Percentiles rank a stretch among this genome's conserved stretches.
Conservation (phyloP, 2,329 filamentous ascomycete genomes). For the Rhynchosporium graminicola region DNA sequence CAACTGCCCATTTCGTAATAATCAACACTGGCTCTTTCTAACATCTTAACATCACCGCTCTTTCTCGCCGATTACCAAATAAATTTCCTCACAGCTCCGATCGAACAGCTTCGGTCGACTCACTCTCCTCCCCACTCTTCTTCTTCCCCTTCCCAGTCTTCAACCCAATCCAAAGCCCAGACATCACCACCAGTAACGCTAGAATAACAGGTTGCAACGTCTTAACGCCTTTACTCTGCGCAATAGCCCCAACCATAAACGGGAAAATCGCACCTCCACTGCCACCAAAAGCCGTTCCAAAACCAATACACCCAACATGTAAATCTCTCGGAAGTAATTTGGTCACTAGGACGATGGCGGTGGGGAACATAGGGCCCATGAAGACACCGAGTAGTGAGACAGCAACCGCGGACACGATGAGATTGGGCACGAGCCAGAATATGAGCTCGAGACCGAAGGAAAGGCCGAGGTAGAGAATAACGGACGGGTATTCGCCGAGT, state of each 20-base stretch:
- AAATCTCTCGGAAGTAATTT: slow-evolving; percentile 72
- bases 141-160: slow-evolving; percentile 14
- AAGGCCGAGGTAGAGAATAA: slow-evolving; percentile 62
- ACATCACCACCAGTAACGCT: slow-evolving; percentile 45
- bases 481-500: slow-evolving; percentile 69
- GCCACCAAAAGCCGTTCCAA: slow-evolving; percentile 76
- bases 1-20: too few species aligned
- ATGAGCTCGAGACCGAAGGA: slow-evolving; percentile 67
- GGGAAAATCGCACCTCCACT: slow-evolving; percentile 68
- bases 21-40: too few species aligned
- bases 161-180: slow-evolving; percentile 25
- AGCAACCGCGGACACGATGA: slow-evolving; percentile 71
- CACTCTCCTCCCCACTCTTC: slow-evolving; percentile 10
- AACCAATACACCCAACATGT: slow-evolving; percentile 80
- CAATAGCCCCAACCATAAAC: slow-evolving; percentile 68
- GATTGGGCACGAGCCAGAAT: slow-evolving; percentile 80
- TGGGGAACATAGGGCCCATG: slow-evolving; percentile 76
- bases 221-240: slow-evolving; percentile 55
- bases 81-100: slow-evolving; percentile 3
- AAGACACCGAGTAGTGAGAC: slow-evolving; percentile 77
- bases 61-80: too few species aligned
- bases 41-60: too few species aligned
- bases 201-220: slow-evolving; percentile 59
- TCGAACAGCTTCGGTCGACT: neutral
- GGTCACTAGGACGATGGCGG: slow-evolving; percentile 70